Percentiles rank a stretch among this genome's conserved stretches.
Conservation (phyloP, 805 yeast species). For the Ogataea naganishii region DNA sequence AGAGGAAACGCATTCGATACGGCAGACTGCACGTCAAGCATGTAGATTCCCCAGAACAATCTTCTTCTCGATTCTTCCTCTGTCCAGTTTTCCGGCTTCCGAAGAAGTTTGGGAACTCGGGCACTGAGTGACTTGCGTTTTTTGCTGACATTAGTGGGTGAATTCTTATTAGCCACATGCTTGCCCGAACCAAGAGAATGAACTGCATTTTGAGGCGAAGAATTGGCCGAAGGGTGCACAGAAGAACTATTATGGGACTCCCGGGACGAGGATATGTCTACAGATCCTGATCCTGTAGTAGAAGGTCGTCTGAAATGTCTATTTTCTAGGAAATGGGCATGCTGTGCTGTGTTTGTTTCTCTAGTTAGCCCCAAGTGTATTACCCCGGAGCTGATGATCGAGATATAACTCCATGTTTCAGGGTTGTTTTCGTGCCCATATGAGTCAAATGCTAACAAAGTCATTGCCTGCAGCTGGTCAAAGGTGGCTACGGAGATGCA, state of each 20-base stretch:
- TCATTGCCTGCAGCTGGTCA: conserved; percentile 16
- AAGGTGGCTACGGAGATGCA: conserved; percentile 15
- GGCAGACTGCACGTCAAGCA: conserved; percentile 26
- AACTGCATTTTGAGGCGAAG: conserved; percentile 1
- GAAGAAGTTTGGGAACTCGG: conserved; percentile 10
- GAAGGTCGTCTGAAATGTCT: conserved; percentile 5
- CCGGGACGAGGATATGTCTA: not conserved
- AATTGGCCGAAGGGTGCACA: conserved; percentile 1
- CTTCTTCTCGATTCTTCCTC: conserved; percentile 28
- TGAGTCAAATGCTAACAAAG: conserved; percentile 14
- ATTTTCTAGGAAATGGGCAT: conserved; percentile 5
- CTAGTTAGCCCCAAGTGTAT: conserved; percentile 12
- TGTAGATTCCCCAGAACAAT: conserved; percentile 26
- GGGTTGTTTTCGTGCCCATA: conserved; percentile 15
- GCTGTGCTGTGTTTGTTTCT: conserved; percentile 6
- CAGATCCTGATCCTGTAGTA: conserved; percentile 2
- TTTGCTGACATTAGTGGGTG: no score
- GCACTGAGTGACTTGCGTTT: no score
- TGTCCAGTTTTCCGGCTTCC: conserved; percentile 25
- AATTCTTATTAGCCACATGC: no score
- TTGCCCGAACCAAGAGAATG: not conserved
- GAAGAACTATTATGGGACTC: conserved; percentile 1
- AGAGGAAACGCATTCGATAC: conserved; percentile 25
- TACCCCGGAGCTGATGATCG: conserved; percentile 15
- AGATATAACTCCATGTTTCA: conserved; percentile 16